phyloP scores from a whole-genome alignment of 208 protist genomes.

The Angomonas ambiguus region DNA sequence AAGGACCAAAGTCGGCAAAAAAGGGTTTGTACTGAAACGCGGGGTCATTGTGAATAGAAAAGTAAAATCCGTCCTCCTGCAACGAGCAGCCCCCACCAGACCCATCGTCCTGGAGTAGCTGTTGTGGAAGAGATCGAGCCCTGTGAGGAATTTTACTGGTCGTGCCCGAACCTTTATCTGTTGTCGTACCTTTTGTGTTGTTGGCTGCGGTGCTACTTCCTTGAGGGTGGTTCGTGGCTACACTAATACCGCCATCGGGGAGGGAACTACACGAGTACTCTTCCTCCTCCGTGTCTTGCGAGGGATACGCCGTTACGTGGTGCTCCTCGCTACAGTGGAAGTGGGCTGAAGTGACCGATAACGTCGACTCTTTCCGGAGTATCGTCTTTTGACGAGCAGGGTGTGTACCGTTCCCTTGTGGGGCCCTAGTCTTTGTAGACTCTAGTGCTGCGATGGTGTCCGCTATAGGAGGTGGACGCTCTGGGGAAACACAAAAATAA shows the following conservation, averaged over 20 bases:
- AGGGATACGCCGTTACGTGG: background rate
- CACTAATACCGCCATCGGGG: background rate
- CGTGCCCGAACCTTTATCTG: no score
- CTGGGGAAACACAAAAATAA: conserved; percentile 54
- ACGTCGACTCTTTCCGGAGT: background rate
- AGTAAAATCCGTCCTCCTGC: conserved; percentile 18
- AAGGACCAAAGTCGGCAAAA: conserved; percentile 92
- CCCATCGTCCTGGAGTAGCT: conserved; percentile 11
- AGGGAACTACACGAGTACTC: background rate
- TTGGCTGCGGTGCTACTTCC: no score
- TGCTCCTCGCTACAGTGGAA: background rate
- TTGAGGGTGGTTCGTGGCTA: background rate
- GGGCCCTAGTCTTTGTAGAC: background rate
- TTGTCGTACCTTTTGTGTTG: no score
- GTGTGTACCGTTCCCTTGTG: background rate
- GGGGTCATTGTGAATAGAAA: conserved; percentile 16
- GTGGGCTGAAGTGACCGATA: background rate
- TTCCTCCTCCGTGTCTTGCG: background rate
- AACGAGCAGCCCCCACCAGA: conserved; percentile 4
- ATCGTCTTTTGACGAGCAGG: background rate
- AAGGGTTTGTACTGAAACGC: conserved; percentile 84
- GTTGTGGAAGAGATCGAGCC: conserved; percentile 4
- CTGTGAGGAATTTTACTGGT: background rate
- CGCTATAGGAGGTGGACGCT: conserved; percentile 21
- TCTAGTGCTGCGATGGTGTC: background rate